These are phyloP conservation scores for Trametes punicea DNA, from an alignment of 768 basidiomycete genomes.

Conservation along the genomic window DNA sequence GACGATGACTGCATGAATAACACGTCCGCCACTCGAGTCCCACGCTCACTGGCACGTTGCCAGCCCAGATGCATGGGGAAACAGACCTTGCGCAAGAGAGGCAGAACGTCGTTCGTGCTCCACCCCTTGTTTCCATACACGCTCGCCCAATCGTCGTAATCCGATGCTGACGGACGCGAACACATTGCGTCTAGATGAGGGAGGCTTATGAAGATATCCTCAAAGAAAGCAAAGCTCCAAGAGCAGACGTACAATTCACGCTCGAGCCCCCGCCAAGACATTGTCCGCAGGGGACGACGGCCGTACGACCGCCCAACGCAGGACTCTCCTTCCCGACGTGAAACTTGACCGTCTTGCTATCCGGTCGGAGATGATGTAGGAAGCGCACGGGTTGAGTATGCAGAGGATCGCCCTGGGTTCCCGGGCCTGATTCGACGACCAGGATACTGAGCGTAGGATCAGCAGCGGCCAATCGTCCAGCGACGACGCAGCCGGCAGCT, in stretches of 20 bases:
- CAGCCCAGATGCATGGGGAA: too few relatives aligned
- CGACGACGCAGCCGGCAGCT: slow-evolving; percentile 53
- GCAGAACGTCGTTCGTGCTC: slow-evolving; percentile 52
- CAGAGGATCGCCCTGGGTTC: slow-evolving; percentile 40
- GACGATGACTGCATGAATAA: not conserved
- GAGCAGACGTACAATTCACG: slow-evolving; percentile 46
- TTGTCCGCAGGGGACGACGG: slow-evolving; percentile 43
- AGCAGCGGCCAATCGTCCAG: slow-evolving; percentile 48
- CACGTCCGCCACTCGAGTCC: too few relatives aligned
- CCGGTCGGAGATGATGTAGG: slow-evolving; percentile 37
- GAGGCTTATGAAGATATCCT: not conserved
- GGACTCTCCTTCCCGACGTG: slow-evolving; percentile 38
- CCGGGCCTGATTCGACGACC: slow-evolving; percentile 56
- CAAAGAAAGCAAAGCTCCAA: too few relatives aligned
- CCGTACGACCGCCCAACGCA: slow-evolving; percentile 42
- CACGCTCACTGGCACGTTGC: too few relatives aligned
- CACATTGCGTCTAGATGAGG: slow-evolving; percentile 35
- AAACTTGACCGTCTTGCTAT: slow-evolving; percentile 41
- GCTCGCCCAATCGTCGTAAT: slow-evolving; percentile 57
- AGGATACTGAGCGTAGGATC: slow-evolving; percentile 54
- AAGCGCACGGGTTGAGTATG: slow-evolving; percentile 54
- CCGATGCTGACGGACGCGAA: slow-evolving; percentile 54
- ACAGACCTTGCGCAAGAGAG: slow-evolving; percentile 45
- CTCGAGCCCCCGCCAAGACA: slow-evolving; percentile 57
- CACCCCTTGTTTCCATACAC: slow-evolving; percentile 52